Evolutionary conservation across 441 rosid species (phyloP).

Genomic region (Bruguiera hainesii): DNA sequence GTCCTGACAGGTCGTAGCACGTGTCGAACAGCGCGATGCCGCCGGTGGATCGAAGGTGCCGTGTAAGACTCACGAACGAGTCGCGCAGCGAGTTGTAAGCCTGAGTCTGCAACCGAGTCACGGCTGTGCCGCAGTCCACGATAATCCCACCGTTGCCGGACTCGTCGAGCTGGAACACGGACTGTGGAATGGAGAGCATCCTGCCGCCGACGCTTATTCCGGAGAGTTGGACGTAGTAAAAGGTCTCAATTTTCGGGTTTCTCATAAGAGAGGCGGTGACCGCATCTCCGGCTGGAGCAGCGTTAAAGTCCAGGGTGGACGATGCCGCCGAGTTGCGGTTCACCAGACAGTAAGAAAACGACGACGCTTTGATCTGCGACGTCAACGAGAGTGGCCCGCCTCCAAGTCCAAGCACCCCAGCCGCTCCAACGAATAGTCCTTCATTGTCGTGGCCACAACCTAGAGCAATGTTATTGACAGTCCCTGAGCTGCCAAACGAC

Average conservation of each 20-base stretch:
- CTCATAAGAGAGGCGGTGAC: conserved; percentile 51
- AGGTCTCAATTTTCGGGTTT: conserved; percentile 78
- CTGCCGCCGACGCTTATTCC: conserved; percentile 85
- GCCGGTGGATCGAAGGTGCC: conserved; percentile 39
- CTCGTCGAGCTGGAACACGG: conserved; percentile 57
- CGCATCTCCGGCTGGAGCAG: conserved; percentile 45
- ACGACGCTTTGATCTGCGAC: conserved; percentile 56
- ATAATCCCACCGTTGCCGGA: conserved; percentile 83
- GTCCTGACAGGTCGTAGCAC: conserved; percentile 71
- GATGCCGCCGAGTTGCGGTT: conserved; percentile 64
- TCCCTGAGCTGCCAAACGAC: conserved; percentile 53
- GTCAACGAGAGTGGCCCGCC: conserved; percentile 74
- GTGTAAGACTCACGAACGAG: conserved; percentile 51
- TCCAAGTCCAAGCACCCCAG: conserved; percentile 80
- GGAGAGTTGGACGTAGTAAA: conserved; percentile 65
- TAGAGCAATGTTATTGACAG: conserved; percentile 54
- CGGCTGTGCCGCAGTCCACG: conserved; percentile 86
- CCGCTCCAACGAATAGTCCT: conserved; percentile 84
- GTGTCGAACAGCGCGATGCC: conserved; percentile 87
- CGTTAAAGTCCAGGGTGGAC: conserved; percentile 60
- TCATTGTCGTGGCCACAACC: conserved; percentile 93
- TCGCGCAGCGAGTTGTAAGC: conserved; percentile 74
- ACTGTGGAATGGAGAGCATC: conserved; percentile 52
- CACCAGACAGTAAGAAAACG: conserved; percentile 77
- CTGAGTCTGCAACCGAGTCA: conserved; percentile 61